Base-by-base conservation (phyloP, 345 rosid genomes). In the Populus euphratica region DNA sequence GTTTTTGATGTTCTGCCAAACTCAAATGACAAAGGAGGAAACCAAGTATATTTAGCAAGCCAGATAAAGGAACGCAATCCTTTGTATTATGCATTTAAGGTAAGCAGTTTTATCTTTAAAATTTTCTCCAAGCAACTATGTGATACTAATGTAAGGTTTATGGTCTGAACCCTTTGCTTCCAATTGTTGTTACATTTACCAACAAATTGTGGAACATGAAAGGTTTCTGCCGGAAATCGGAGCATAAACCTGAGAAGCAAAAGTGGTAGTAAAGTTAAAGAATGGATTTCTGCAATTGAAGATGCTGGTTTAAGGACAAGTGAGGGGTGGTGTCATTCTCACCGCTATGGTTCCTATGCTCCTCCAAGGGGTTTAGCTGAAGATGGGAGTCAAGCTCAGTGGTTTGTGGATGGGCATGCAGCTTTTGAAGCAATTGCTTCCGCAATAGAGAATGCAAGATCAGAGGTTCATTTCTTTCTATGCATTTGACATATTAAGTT, bases 381-480 rank as follows among this genome's bases (percentile, higher is more conserved):
- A 8, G 99, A 95, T 78, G 98, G 96, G 27, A 95, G 97, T 83
- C 93, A 88, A 84, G 96, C 90, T 83, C 98, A 92, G 77, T 93
- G 99, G 99, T 91, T 90, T 31, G 80, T 95, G 23, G 98, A 93
- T 54, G 99, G 99, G 71, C 82, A 95, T 80, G 94, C 92, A 71
- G 92, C 99, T 63, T 95, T 95, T 79, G 93, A 92, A 85, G 98
- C 99, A 5, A 89, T 95, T 61, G 96, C 99, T 31, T 86, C 89
- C 44, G 89, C 96, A 50, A 92, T 95, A 69, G 89, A 92, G 83
- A 83, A 85, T 31, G 99, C 98, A 31, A 95, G 86, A 72, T 90
- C 92, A 25, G 96, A 95, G 98, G 99, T 95, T 79, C 73, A 20
- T 70, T 77, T 76, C 69, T 79, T 78, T 67, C n/a, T 10, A 0